These are phyloP conservation scores for Leishmania aethiopica DNA, from an alignment of 208 protist species.

Conservation along the genomic window DNA sequence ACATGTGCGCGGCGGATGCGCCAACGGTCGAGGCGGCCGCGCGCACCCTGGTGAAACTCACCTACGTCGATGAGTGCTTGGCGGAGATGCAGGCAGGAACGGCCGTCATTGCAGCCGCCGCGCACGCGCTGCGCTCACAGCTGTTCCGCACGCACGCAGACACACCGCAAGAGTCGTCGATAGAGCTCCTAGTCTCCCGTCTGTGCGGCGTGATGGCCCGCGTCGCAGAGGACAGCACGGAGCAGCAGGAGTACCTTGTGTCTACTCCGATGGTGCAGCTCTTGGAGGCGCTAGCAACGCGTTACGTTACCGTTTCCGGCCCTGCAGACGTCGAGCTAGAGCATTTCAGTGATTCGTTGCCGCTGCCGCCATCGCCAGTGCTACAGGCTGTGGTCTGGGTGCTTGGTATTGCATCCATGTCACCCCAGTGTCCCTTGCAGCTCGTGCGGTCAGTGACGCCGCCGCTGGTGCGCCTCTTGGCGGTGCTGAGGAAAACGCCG, in stretches of 20 bases:
- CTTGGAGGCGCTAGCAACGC: slow-evolving; percentile 16
- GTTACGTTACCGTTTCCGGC: slow-evolving; percentile 18
- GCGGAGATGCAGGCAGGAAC: slow-evolving; percentile 30
- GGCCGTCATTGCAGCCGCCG: slow-evolving; percentile 36
- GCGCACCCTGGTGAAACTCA: slow-evolving; percentile 68
- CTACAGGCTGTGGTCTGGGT: slow-evolving; percentile 74
- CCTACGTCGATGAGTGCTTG: slow-evolving; percentile 61
- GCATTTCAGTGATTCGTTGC: neutral
- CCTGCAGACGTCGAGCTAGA: neutral
- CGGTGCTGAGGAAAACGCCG: slow-evolving; percentile 38
- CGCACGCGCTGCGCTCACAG: slow-evolving; percentile 36
- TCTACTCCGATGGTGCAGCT: slow-evolving; percentile 21
- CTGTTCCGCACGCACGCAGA: slow-evolving; percentile 1
- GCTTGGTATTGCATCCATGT: slow-evolving; percentile 64
- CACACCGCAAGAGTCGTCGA: slow-evolving; percentile 2
- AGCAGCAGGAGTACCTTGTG: slow-evolving; percentile 42
- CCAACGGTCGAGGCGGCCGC: slow-evolving; percentile 59
- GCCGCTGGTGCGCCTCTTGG: slow-evolving; percentile 47
- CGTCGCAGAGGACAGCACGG: slow-evolving; percentile 35
- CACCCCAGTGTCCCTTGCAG: slow-evolving; percentile 42
- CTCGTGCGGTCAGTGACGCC: slow-evolving; percentile 52
- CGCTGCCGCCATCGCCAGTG: slow-evolving; percentile 29
- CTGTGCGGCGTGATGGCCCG: slow-evolving; percentile 46
- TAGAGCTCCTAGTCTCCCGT: slow-evolving; percentile 49
- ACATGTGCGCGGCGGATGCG: slow-evolving; percentile 25